Base-by-base conservation (phyloP, 2,329 filamentous ascomycete species). In the Pyrenochaeta sp. region DNA sequence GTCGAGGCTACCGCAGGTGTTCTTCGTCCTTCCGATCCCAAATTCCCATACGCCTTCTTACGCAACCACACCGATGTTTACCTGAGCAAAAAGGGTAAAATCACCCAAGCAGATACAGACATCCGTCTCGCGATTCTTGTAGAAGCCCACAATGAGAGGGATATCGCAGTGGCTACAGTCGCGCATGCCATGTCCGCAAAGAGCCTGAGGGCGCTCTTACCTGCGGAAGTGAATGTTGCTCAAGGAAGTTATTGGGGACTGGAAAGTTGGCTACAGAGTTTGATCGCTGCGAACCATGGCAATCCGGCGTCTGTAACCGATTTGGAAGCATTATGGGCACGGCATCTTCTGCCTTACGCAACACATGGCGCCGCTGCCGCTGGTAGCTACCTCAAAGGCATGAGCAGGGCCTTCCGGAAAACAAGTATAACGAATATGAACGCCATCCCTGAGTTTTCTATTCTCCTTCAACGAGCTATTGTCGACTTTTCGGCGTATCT, bases 71-170 rank as follows among this genome's bases (percentile, higher is more conserved):
- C 62, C 13, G 61, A 67, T 17, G 19, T 21, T 2, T 70, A 68
- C 32, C 46, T 69, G 11, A 63, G 59, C 41, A 68, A 59, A 34
- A 68, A 69, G 35, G 60, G 60, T 19, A 69, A 63, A 17, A 44
- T 61, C 10, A 57, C 31, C 5, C 59, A 61, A 34, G 35, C 37
- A 14, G 61, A 67, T 18, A 34, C 41, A 4, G 61, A 67, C 32
- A 41, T 56, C 13, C 50, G 56, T 11, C 45, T 68, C 9, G 38
- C 48, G 2, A 41, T 49, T 7, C 35, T 68, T 21, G 55, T 69
- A 15, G 42, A 59, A 10, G 41, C 41, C 3, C 55, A 57, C 9
- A 46, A 54, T 18, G 35, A 35, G 9, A 57, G 46, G 48, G 63
- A 68, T 27, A 41, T 68, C 7, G 66, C 63, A 1, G 51, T 70